Conservation (phyloP, 2,329 filamentous ascomycete genomes). For the Pseudocercospora pini-densiflorae region DNA sequence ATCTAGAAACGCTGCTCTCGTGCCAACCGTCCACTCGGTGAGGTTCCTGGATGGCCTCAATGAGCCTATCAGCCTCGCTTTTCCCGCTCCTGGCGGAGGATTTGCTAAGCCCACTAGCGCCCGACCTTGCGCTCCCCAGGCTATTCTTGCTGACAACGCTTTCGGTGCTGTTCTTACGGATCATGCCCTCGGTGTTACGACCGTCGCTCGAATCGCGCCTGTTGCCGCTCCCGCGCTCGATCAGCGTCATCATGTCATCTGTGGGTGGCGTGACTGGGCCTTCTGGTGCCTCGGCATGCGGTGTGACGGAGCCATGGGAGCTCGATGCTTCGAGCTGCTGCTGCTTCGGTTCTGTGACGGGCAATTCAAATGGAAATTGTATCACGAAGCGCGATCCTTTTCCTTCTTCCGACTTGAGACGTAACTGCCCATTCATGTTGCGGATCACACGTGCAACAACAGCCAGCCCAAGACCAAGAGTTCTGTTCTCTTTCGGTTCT, state of each 20-base stretch:
- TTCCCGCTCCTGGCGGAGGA: slow-evolving; percentile 47
- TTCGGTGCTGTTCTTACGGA: slow-evolving; percentile 46
- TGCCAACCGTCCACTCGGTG: slow-evolving; percentile 41
- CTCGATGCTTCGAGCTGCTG: slow-evolving; percentile 20
- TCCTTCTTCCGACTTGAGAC: slow-evolving; percentile 80
- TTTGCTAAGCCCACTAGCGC: slow-evolving; percentile 38
- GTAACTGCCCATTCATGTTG: slow-evolving; percentile 89
- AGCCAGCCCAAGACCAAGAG: slow-evolving; percentile 81
- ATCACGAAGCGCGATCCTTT: slow-evolving; percentile 84
- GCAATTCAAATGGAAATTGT: slow-evolving; percentile 74
- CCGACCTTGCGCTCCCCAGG: slow-evolving; percentile 49
- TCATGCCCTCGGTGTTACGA: slow-evolving; percentile 20
- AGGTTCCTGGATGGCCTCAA: slow-evolving; percentile 71
- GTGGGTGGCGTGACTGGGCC: slow-evolving; percentile 23
- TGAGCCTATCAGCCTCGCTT: slow-evolving; percentile 72
- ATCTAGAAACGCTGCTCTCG: slow-evolving; percentile 24
- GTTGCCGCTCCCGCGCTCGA: slow-evolving; percentile 53
- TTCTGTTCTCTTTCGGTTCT: slow-evolving; percentile 45
- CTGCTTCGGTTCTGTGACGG: slow-evolving; percentile 42
- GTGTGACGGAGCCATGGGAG: slow-evolving; percentile 34
- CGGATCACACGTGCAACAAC: slow-evolving; percentile 82
- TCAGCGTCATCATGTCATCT: slow-evolving; percentile 64
- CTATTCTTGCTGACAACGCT: slow-evolving; percentile 59
- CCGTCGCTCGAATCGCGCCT: slow-evolving; percentile 24
- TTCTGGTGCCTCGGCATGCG: slow-evolving; percentile 24